These are phyloP conservation scores for Talaromyces sp. DNA, from an alignment of 2,329 filamentous ascomycete species.

Conservation along the genomic window DNA sequence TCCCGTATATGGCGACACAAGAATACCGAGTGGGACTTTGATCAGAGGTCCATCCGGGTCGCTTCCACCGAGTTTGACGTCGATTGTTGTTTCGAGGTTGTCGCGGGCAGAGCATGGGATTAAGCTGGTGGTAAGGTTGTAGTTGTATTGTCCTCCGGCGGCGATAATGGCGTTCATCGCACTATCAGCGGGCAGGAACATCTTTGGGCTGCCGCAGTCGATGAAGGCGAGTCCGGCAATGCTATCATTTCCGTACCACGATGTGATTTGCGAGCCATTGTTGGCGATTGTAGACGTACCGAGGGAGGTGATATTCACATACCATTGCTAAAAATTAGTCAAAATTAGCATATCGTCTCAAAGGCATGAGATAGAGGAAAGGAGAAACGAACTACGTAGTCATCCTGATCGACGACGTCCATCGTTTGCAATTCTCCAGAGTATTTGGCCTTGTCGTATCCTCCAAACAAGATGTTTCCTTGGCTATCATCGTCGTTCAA, in stretches of 20 bases:
- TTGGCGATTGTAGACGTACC: background rate
- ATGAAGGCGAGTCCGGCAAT: background rate
- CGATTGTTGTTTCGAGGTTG: background rate
- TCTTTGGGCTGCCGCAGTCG: background rate
- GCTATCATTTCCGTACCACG: background rate
- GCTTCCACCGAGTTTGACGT: background rate
- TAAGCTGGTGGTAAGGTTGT: background rate
- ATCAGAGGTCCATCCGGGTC: background rate
- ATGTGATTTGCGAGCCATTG: background rate
- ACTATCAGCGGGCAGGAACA: background rate
- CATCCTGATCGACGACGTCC: background rate
- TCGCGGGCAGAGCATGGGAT: background rate
- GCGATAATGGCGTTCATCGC: background rate
- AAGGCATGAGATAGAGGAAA: background rate
- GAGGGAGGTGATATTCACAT: background rate
- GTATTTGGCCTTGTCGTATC: conserved; percentile 3
- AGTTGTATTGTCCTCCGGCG: background rate
- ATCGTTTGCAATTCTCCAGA: background rate
- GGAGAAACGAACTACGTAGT: background rate
- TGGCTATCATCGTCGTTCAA: background rate
- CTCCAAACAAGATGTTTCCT: conserved; percentile 4
- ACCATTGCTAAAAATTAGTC: background rate
- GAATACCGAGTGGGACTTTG: background rate
- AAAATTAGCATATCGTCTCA: background rate
- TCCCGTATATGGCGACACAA: background rate